phyloP scores from a whole-genome alignment of 1,284 basidiomycete genomes.

The Hortiboletus rubellus region DNA sequence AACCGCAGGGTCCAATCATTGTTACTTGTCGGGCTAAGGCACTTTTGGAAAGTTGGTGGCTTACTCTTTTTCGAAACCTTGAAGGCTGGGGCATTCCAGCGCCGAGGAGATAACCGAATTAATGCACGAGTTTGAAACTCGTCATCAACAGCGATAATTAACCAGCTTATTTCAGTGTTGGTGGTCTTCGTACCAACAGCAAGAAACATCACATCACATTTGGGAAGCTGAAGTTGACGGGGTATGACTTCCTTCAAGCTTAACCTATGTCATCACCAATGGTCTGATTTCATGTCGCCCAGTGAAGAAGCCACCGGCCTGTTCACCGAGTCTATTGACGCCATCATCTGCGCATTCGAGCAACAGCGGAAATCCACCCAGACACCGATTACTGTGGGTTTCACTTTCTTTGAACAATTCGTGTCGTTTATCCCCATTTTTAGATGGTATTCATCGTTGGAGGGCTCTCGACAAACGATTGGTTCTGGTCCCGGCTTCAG shows the following conservation, averaged over 20 bases:
- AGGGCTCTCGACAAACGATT: conserved; percentile 46
- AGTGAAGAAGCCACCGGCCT: conserved; percentile 45
- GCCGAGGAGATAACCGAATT: conserved; percentile 10
- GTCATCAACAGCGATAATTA: neutral
- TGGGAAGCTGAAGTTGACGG: conserved; percentile 8
- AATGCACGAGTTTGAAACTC: too few species aligned
- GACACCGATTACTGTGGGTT: conserved; percentile 34
- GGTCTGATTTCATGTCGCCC: neutral
- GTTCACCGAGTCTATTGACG: conserved; percentile 35
- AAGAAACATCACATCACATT: neutral
- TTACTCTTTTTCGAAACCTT: conserved; percentile 8
- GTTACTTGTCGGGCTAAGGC: conserved; percentile 40
- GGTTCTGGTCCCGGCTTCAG: conserved; percentile 39
- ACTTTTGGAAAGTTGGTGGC: conserved; percentile 35
- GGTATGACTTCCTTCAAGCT: conserved; percentile 4
- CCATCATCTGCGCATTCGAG: conserved; percentile 31
- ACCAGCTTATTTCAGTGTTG: conserved; percentile 3
- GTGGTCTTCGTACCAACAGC: neutral
- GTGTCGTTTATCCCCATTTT: neutral
- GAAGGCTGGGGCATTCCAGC: conserved; percentile 20
- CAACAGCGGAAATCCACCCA: conserved; percentile 27
- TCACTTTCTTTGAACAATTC: neutral
- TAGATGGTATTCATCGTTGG: conserved; percentile 35
- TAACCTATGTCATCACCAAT: conserved; percentile 15
- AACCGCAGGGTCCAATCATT: conserved; percentile 31